Evolutionary conservation across 2,329 filamentous ascomycete genomes (phyloP).

Genomic region (Cladobotryum protrusum): DNA sequence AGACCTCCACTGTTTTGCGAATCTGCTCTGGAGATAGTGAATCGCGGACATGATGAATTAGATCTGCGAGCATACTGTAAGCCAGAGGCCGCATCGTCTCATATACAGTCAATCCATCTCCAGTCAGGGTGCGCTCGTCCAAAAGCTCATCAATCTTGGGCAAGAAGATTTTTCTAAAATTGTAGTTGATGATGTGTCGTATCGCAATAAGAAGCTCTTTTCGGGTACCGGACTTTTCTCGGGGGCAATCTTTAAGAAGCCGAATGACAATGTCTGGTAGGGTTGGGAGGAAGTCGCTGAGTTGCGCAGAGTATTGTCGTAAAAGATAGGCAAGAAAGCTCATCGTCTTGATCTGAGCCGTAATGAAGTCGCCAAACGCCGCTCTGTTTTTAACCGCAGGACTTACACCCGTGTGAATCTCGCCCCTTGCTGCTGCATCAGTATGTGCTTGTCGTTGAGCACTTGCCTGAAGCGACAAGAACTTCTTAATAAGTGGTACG

Average conservation of each 20-base stretch:
- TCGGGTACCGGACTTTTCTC: slow-evolving; percentile 86
- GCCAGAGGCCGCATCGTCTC: slow-evolving; percentile 93
- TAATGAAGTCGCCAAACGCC: slow-evolving; percentile 96
- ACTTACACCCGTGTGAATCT: slow-evolving; percentile 87
- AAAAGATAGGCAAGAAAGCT: slow-evolving; percentile 93
- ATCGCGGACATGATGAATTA: slow-evolving; percentile 95
- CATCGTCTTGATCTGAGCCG: slow-evolving; percentile 98
- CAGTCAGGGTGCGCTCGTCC: slow-evolving; percentile 89
- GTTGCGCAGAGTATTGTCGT: slow-evolving; percentile 76
- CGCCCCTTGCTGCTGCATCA: slow-evolving; percentile 71
- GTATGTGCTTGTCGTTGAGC: slow-evolving; percentile 88
- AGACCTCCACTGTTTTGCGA: slow-evolving; percentile 90
- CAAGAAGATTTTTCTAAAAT: slow-evolving; percentile 91
- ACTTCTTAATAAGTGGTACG: slow-evolving; percentile 87
- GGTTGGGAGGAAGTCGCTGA: slow-evolving; percentile 79
- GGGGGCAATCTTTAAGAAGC: slow-evolving; percentile 84
- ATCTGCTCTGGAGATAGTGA: slow-evolving; percentile 87
- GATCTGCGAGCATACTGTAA: slow-evolving; percentile 96
- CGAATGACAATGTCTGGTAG: slow-evolving; percentile 87
- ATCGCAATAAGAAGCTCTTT: slow-evolving; percentile 97
- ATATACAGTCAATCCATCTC: slow-evolving; percentile 92
- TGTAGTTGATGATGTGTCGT: slow-evolving; percentile 98
- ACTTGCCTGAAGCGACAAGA: slow-evolving; percentile 80
- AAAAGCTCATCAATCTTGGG: slow-evolving; percentile 91
- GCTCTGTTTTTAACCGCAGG: slow-evolving; percentile 88